phyloP scores from a whole-genome alignment of 2,329 filamentous ascomycete species.

The Blastomyces parvus region DNA sequence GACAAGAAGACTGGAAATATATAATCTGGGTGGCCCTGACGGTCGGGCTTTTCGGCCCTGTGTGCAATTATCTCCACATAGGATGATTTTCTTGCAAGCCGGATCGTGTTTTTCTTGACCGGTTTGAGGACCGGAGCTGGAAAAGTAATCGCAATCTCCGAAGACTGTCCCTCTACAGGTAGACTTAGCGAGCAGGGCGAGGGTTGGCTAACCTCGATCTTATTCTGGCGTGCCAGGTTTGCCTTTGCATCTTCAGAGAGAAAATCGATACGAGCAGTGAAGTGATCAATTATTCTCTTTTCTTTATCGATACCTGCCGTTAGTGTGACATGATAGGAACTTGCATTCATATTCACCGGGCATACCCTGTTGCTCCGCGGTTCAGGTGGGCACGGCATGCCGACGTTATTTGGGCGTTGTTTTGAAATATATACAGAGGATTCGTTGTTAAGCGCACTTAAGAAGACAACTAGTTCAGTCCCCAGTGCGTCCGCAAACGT shows the following conservation, averaged over 20 bases:
- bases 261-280: slow-evolving; percentile 14
- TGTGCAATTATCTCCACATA: slow-evolving; percentile 24
- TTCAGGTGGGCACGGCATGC: slow-evolving; percentile 12
- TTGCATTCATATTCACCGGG: slow-evolving; percentile 1
- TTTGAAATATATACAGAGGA: slow-evolving; percentile 22
- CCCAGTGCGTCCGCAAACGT: slow-evolving; percentile 16
- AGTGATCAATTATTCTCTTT: slow-evolving; percentile 9
- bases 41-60: slow-evolving; percentile 1
- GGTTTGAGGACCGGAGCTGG: slow-evolving; percentile 19
- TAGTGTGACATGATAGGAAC: slow-evolving; percentile 6
- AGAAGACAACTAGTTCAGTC: slow-evolving; percentile 16
- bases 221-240: slow-evolving; percentile 10
- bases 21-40: slow-evolving; percentile 14
- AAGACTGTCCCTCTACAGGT: slow-evolving; percentile 9
- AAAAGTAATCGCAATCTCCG: slow-evolving; percentile 15
- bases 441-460: slow-evolving; percentile 16
- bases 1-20: slow-evolving; percentile 14
- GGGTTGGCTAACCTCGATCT: slow-evolving; percentile 10
- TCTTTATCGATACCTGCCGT: slow-evolving; percentile 7
- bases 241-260: slow-evolving; percentile 5
- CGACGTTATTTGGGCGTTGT: slow-evolving; percentile 20
- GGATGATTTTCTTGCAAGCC: slow-evolving; percentile 25
- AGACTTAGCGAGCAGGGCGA: slow-evolving; percentile 15
- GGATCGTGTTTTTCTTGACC: slow-evolving; percentile 16
- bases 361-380: background rate